Evolutionary conservation across 768 basidiomycete genomes (phyloP).

Genomic region (Suillus cothurnatus): DNA sequence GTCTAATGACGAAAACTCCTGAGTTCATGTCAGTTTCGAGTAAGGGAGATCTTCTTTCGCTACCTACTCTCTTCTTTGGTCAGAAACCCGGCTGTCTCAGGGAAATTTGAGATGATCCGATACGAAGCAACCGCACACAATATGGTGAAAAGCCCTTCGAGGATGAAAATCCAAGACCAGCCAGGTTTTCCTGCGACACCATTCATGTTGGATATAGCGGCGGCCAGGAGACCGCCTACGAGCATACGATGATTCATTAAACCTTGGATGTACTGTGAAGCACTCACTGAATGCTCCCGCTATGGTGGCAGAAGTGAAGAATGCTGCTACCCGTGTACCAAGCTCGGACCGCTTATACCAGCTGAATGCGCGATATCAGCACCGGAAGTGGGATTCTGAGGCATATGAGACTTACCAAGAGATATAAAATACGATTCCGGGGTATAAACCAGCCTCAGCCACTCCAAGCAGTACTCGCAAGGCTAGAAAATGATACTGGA

Average conservation of each 20-base stretch:
- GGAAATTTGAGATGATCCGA: slow-evolving; percentile 80
- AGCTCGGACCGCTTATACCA: slow-evolving; percentile 84
- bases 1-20: slow-evolving; percentile 66
- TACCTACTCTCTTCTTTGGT: slow-evolving; percentile 58
- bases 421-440: slow-evolving; percentile 61
- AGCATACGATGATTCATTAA: slow-evolving; percentile 1
- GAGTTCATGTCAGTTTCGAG: slow-evolving; percentile 6
- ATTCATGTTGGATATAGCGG: slow-evolving; percentile 70
- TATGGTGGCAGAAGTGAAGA: slow-evolving; percentile 80
- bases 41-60: not conserved
- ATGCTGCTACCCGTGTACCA: slow-evolving; percentile 69
- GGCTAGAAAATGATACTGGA: slow-evolving; percentile 33
- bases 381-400: not conserved
- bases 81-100: slow-evolving; percentile 73
- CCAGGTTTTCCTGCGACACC: slow-evolving; percentile 64
- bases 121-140: slow-evolving; percentile 59
- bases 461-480: slow-evolving; percentile 38
- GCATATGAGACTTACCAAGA: slow-evolving; percentile 42
- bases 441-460: slow-evolving; percentile 52
- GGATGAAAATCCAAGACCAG: slow-evolving; percentile 75
- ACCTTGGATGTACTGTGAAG: not conserved
- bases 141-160: slow-evolving; percentile 74
- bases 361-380: slow-evolving; percentile 32
- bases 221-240: slow-evolving; percentile 63
- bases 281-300: slow-evolving; percentile 72